phyloP scores from a whole-genome alignment of 192 early-diverging fungal species.

The Rhizophagus prolifer region DNA sequence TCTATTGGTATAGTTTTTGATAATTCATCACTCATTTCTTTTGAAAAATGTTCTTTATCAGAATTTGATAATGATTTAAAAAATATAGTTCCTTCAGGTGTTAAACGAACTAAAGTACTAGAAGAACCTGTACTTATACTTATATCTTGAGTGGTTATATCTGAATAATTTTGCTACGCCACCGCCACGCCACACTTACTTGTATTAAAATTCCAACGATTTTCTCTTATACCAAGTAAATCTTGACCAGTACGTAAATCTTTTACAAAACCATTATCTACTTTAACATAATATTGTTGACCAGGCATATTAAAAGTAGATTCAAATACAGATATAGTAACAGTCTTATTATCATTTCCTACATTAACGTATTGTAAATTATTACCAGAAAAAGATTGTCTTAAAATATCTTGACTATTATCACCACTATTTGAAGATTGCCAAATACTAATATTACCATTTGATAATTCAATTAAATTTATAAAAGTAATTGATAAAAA shows the following conservation, averaged over 20 bases:
- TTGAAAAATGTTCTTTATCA: background rate
- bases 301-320: background rate
- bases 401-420: background rate
- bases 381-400: slow-evolving; percentile 1
- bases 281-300: slow-evolving; percentile 6
- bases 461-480: background rate
- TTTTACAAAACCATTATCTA: slow-evolving; percentile 18
- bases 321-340: background rate
- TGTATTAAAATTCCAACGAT: slow-evolving; percentile 10
- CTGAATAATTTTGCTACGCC: no score
- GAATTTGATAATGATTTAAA: background rate
- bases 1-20: background rate
- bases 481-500: background rate
- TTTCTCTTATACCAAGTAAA: background rate
- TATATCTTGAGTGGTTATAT: background rate
- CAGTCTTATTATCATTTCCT: background rate
- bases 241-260: background rate
- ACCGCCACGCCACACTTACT: no score
- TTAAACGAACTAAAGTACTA: background rate
- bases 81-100: background rate
- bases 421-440: background rate
- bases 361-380: background rate
- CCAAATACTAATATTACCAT: slow-evolving; percentile 8
- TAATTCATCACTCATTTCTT: background rate
- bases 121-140: no score